Evolutionary conservation across 2,329 filamentous ascomycete genomes (phyloP).

Genomic region (Apiospora saccharicola): DNA sequence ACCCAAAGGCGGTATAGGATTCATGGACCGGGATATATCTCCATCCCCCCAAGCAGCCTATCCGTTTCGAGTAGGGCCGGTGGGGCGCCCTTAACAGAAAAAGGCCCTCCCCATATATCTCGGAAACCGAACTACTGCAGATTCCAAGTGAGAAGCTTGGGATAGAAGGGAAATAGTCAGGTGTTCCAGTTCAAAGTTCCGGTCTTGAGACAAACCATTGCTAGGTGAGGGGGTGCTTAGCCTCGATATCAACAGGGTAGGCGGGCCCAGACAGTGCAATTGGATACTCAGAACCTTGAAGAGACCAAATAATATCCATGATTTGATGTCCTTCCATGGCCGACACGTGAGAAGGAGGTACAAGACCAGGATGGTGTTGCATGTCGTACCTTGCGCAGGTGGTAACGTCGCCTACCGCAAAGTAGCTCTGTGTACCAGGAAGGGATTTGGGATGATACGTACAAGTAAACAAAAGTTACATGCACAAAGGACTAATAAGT

Average conservation of each 20-base stretch:
- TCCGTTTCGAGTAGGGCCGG: neutral
- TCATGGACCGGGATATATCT: neutral
- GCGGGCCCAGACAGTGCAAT: neutral
- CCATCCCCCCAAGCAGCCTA: neutral
- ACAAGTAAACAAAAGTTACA: neutral
- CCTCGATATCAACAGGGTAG: neutral
- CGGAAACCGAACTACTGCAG: constrained; percentile 9
- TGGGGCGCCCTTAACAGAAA: neutral
- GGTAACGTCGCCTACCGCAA: neutral
- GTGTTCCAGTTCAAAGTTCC: neutral
- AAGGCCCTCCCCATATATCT: neutral
- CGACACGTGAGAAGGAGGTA: constrained; percentile 1
- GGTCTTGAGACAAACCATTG: neutral
- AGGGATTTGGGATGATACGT: neutral
- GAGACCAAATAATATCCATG: neutral
- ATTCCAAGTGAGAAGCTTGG: neutral
- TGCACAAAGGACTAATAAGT: neutral
- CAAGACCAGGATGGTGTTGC: neutral
- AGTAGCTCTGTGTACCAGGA: neutral
- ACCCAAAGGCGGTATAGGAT: constrained; percentile 14
- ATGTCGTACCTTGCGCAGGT: constrained; percentile 7
- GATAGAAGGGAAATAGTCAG: neutral
- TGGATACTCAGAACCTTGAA: neutral
- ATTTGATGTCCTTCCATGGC: neutral
- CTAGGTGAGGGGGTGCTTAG: constrained; percentile 9